Evolutionary conservation across 495 filamentous ascomycete species (phyloP), one percentile per base, ranked within the genome.

Genomic region (Cercophora sp.): DNA sequence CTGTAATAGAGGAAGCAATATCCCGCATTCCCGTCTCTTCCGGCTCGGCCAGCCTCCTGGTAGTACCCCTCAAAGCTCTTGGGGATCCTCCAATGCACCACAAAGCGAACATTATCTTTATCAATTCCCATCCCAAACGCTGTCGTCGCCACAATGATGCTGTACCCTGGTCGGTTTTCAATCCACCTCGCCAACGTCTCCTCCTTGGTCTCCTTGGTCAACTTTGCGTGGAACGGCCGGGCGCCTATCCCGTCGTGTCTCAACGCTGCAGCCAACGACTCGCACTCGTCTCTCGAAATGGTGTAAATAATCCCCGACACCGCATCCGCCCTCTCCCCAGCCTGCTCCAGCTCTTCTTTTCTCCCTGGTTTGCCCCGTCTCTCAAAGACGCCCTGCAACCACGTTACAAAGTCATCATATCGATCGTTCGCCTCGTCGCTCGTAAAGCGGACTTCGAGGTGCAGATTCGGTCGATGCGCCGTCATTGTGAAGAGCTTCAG

Each of bases 51-150:
- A 6, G 89, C 91, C 77, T 97, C 92, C 70, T 97, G 92, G 55
- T 96, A 96, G 55, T 89, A 96, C 2, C 91, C 90, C 66, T 96
- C 92, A 64, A 96, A 96, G 25, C 84, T 89, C 61, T 92, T 93
- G 9, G 91, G 88, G 13, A 96, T 73, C 47, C 86, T 85, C 91
- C 91, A 96, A 66, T 97, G 92, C 3, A 94, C 80, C 2, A 97
- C 89, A 60, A 96, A 96, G 2, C 91, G 82, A 13, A 97, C 92
- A 58, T 93, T 84, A 24, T 91, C 81, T 68, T 96, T 96, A 61
- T 96, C 91, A 58, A 98, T 96, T 3, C 92, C 92, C 92, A 98
- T 96, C 5, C 92, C 92, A 55, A 96, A 96, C 0, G 92, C 92
- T 2, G 89, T 96, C 0, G 92, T 96, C 4, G 92, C 92, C 34